Conservation (phyloP, 768 basidiomycete species). For the Baorangia bicolor region DNA sequence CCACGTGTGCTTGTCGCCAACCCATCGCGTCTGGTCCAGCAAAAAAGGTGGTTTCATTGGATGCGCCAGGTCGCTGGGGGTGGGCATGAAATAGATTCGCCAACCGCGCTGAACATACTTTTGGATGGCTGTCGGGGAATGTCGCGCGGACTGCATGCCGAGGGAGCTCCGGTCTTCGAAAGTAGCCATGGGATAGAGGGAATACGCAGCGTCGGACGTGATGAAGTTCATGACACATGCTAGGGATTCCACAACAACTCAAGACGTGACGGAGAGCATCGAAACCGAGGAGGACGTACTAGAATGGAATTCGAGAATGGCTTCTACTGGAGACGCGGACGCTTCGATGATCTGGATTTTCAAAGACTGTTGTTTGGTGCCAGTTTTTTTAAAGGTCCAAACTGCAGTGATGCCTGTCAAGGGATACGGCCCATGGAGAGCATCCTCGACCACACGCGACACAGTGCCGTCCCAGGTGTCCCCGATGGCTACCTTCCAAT, state of each 20-base stretch:
- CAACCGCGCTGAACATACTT: conserved; percentile 42
- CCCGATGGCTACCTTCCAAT: conserved; percentile 13
- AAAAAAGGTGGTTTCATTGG: conserved; percentile 18
- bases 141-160: conserved; percentile 4
- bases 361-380: neutral
- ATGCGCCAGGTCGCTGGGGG: neutral
- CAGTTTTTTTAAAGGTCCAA: conserved; percentile 25
- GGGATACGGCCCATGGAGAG: neutral
- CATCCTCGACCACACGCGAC: neutral
- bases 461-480: conserved; percentile 20
- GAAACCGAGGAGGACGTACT: conserved; percentile 32
- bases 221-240: conserved; percentile 38
- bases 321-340: conserved; percentile 18
- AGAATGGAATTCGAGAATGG: conserved; percentile 48
- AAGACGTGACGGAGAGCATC: conserved; percentile 3
- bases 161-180: conserved; percentile 36
- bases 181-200: conserved; percentile 42
- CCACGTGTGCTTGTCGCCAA: conserved; percentile 35
- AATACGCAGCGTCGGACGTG: conserved; percentile 39
- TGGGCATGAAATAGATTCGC: conserved; percentile 8
- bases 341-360: conserved; percentile 43
- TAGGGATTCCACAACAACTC: conserved; percentile 1
- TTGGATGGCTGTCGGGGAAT: conserved; percentile 7
- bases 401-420: conserved; percentile 7
- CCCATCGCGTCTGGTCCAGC: conserved; percentile 23